Evolutionary conservation across 768 basidiomycete genomes (phyloP).

Genomic region (Mycena pura): DNA sequence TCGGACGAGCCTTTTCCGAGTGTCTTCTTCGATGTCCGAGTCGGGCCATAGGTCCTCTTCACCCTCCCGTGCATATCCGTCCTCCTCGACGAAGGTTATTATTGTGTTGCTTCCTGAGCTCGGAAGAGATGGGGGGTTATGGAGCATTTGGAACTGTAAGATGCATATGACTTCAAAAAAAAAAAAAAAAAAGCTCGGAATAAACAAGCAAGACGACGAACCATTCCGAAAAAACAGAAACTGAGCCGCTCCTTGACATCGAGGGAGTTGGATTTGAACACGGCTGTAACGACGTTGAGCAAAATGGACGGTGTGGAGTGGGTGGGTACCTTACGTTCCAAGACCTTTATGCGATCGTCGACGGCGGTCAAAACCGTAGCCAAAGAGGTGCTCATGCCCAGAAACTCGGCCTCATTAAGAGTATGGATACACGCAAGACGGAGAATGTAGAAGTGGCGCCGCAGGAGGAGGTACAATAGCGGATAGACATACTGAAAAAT

Average conservation of each 20-base stretch:
- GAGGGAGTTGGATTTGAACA: slow-evolving; percentile 3
- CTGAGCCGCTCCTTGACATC: slow-evolving; percentile 10
- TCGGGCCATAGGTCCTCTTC: slow-evolving; percentile 16
- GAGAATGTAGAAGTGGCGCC: slow-evolving; percentile 25
- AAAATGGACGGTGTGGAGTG: neutral
- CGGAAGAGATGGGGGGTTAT: slow-evolving; percentile 1
- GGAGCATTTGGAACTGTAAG: slow-evolving; percentile 10
- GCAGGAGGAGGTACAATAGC: slow-evolving; percentile 11
- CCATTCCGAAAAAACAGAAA: slow-evolving; percentile 22
- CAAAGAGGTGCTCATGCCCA: slow-evolving; percentile 14
- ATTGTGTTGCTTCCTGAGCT: slow-evolving; percentile 18
- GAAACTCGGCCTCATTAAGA: slow-evolving; percentile 4
- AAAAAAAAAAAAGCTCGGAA: neutral
- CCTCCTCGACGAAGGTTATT: slow-evolving; percentile 8
- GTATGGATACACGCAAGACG: slow-evolving; percentile 17
- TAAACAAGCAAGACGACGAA: neutral
- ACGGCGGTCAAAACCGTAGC: slow-evolving; percentile 15
- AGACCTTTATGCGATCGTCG: slow-evolving; percentile 12
- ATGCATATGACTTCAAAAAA: neutral
- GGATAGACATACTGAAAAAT: slow-evolving; percentile 18
- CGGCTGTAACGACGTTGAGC: neutral
- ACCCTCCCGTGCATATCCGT: slow-evolving; percentile 8
- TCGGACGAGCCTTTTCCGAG: too few relatives aligned
- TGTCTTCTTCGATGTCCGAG: slow-evolving; percentile 15
- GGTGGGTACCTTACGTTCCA: slow-evolving; percentile 13